Base-by-base conservation (phyloP, 495 filamentous ascomycete genomes). In the Friedmanniomyces simplex region DNA sequence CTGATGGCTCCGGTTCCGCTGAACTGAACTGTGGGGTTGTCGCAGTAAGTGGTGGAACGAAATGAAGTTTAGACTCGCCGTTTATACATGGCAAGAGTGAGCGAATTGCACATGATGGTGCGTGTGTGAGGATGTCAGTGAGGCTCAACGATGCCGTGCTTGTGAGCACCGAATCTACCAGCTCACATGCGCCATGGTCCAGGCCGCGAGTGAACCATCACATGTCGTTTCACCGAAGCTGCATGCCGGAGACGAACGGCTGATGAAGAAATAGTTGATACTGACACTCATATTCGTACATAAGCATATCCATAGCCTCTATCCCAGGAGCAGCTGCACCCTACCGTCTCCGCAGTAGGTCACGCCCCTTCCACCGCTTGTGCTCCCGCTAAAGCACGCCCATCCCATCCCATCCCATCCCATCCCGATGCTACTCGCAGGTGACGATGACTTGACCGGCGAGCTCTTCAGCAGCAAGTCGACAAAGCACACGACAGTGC, bases 241-340 rank as follows among this genome's bases (percentile, higher is more conserved):
- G 10, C 28, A 32, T 10, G 28, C 10, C 28, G 28, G 28, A 32
- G 28, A 32, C 28, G 28, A 10, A 3, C 28, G 28, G 28, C 28
- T 32, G 3, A 10, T 32, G 28, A n/a, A 10, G 28, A 32, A 32
- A 10, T 4, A 13, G 3, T 43, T 16, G 39, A 16, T 43, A 43
- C 18, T n/a, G 5, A 43, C 5, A 43, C 13, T n/a, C 13, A 6
- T 5, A 43, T n/a, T 43, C 18, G 7, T 49, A 49, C 16, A 7
- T 21, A 49, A 2, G 2, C 46, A 49, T 49, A 49, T 14, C 22
- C 21, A 8, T 49, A 32, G 49, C 30, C 20, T 3, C 5, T 32
- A 32, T 32, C 14, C 34, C 51, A 54, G 51, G 51, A 57, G 54
- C 54, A 57, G 54, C 54, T 57, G 46, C 54, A 50, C 46, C 54